Percentiles rank a stretch among this genome's conserved stretches.
phyloP scores from a whole-genome alignment of 2,329 filamentous ascomycete species.

The Calonectria pauciramosa region DNA sequence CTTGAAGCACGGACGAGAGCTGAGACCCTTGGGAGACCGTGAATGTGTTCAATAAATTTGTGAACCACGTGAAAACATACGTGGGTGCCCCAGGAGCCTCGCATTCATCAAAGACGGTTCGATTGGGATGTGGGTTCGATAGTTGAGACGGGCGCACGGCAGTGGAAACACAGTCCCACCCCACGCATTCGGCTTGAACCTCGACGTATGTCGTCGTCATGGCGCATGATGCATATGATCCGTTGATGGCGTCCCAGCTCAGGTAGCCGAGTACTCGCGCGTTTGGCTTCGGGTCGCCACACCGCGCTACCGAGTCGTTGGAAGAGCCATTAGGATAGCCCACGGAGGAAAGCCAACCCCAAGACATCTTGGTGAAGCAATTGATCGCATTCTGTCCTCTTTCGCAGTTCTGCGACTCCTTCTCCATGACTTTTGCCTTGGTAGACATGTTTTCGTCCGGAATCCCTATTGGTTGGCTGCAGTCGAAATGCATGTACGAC shows the following conservation, averaged over 20 bases:
- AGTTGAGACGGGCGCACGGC: slow-evolving; percentile 8
- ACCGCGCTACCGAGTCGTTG: background rate
- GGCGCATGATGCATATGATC: background rate
- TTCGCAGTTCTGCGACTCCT: no score
- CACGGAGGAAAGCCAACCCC: background rate
- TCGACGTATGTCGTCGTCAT: slow-evolving; percentile 14
- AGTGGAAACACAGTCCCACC: slow-evolving; percentile 8
- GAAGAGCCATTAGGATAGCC: background rate
- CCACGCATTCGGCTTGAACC: slow-evolving; percentile 8
- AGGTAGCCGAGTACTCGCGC: background rate
- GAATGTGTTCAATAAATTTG: no score
- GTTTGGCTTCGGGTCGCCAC: background rate
- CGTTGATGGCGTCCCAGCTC: no score
- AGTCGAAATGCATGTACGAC: slow-evolving; percentile 17
- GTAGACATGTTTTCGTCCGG: no score
- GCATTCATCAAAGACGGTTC: slow-evolving; percentile 17
- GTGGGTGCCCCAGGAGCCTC: no score
- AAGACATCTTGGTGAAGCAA: no score
- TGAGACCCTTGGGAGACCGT: no score
- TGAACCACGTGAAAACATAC: no score
- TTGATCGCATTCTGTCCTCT: no score
- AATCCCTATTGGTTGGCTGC: no score
- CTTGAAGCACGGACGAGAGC: no score
- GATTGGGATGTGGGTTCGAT: background rate
- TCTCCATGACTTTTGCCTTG: no score